Evolutionary conservation across 2,329 filamentous ascomycete genomes (phyloP).

Genomic region (Talaromyces sp.): DNA sequence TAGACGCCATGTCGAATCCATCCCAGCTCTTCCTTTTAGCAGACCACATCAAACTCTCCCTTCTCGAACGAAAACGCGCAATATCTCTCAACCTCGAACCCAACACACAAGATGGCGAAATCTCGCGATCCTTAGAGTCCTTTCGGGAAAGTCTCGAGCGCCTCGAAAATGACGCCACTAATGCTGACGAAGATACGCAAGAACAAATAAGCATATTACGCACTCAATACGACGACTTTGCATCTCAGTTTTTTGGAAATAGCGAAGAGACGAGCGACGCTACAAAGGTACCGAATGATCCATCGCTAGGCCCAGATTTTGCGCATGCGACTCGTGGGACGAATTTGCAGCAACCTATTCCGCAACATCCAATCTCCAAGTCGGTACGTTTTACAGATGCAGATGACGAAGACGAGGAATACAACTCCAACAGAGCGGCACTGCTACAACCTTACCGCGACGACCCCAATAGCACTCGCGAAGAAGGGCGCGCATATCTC

Average conservation of each 20-base stretch:
- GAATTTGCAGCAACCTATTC: constrained; percentile 42
- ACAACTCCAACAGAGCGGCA: constrained; percentile 53
- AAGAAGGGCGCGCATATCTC: constrained; percentile 27
- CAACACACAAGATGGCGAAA: constrained; percentile 81
- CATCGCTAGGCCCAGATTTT: constrained; percentile 61
- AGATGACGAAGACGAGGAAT: constrained; percentile 45
- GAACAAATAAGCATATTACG: constrained; percentile 68
- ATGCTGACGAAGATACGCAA: constrained; percentile 52
- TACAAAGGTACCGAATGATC: constrained; percentile 60
- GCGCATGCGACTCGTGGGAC: constrained; percentile 52
- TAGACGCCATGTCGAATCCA: constrained; percentile 49
- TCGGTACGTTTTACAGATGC: constrained; percentile 84
- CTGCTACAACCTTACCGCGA: constrained; percentile 62
- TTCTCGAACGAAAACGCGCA: constrained; percentile 86
- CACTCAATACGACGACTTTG: constrained; percentile 72
- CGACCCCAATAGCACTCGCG: constrained; percentile 41
- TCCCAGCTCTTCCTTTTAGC: constrained; percentile 85
- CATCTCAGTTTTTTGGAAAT: constrained; percentile 73
- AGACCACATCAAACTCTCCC: constrained; percentile 93
- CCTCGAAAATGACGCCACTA: constrained; percentile 55
- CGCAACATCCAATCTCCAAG: constrained; percentile 55
- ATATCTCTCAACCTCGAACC: constrained; percentile 74
- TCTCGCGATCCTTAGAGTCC: constrained; percentile 82
- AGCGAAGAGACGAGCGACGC: constrained; percentile 48
- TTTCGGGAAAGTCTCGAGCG: constrained; percentile 75